Conservation (phyloP, 352 stramenopile species). For the Globisporangium megalacanthum region DNA sequence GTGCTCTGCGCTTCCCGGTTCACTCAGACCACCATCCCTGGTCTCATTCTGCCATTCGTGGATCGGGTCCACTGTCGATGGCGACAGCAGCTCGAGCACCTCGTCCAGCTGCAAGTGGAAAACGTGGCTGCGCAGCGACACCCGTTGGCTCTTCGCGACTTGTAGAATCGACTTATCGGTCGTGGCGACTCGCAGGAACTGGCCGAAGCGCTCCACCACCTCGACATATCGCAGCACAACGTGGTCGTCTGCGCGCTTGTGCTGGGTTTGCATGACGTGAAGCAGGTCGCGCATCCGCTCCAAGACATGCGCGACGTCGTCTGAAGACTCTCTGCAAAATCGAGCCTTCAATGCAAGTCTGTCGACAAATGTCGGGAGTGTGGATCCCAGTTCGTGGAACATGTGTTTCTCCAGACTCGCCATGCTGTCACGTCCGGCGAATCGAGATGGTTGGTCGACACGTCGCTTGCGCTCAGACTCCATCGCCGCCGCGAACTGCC, state of each 20-base stretch:
- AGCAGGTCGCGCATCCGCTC: no score
- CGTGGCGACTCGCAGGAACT: not conserved
- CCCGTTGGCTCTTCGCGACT: slow-evolving; percentile 1
- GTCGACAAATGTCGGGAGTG: not conserved
- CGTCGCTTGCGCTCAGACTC: not conserved
- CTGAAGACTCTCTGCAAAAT: no score
- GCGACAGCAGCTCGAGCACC: not conserved
- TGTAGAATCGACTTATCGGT: not conserved
- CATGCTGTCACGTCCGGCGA: not conserved
- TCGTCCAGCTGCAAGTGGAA: slow-evolving; percentile 2
- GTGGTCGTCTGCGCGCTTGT: no score
- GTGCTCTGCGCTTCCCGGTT: not conserved
- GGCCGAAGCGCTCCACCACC: not conserved
- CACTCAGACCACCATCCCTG: not conserved
- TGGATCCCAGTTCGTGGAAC: not conserved
- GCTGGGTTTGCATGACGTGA: no score
- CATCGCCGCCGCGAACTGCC: not conserved
- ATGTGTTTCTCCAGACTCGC: not conserved
- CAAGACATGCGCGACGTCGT: no score
- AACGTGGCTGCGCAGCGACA: not conserved
- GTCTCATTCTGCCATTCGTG: not conserved
- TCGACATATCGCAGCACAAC: not conserved
- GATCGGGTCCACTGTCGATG: not conserved
- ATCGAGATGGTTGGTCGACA: not conserved
- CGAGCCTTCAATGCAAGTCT: no score